These are phyloP conservation scores for Ambrosia trifida DNA, from an alignment of 129 eudicot species.

Conservation along the genomic window DNA sequence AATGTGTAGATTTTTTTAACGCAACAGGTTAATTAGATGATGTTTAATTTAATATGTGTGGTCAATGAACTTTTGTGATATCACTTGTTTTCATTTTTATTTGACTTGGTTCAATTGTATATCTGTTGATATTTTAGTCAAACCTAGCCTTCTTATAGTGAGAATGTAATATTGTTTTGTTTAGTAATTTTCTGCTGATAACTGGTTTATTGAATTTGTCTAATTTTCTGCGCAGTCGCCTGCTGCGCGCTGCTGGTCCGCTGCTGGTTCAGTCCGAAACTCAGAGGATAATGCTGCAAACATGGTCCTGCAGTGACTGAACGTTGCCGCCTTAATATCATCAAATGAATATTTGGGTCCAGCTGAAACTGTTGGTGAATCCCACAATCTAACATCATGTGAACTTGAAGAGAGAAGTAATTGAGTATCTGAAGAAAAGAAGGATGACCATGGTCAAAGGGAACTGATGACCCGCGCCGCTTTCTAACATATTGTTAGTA, in stretches of 20 bases:
- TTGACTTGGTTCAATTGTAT: background rate
- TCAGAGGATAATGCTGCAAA: conserved; percentile 83
- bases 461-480: conserved; percentile 71
- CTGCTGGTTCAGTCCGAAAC: no score
- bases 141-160: background rate
- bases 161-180: background rate
- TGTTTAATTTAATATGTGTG: background rate
- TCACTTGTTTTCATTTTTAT: conserved; percentile 14
- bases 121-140: background rate
- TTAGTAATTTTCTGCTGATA: conserved; percentile 4
- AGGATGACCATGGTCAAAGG: conserved; percentile 75
- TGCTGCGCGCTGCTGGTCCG: no score
- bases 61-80: background rate
- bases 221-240: no score
- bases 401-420: conserved; percentile 82
- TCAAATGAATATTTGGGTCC: conserved; percentile 93
- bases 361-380: conserved; percentile 65
- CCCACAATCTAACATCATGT: conserved; percentile 88
- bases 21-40: no score
- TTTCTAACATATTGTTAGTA: conserved; percentile 70
- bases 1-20: no score
- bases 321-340: conserved; percentile 74
- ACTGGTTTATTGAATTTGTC: background rate
- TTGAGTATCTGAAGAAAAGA: conserved; percentile 56
- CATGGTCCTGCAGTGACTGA: conserved; percentile 70